phyloP scores from a whole-genome alignment of 140 eudicot genomes.

The Flaveria floridana region DNA sequence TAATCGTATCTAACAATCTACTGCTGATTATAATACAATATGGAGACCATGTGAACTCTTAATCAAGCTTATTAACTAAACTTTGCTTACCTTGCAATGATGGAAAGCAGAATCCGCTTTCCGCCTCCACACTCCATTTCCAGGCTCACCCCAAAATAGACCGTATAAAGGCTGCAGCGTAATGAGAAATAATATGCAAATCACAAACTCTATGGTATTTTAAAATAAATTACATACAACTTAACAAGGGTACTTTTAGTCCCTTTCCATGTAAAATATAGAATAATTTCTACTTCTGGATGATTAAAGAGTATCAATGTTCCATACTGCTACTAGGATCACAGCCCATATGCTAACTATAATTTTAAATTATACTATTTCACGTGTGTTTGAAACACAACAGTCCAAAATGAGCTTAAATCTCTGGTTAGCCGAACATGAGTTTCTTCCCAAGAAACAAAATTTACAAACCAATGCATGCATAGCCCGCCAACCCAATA shows the following conservation, averaged over 20 bases:
- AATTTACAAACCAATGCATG: background rate
- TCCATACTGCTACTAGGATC: background rate
- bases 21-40: too few relatives aligned
- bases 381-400: too few relatives aligned
- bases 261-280: background rate
- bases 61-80: constrained; percentile 12
- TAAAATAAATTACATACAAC: background rate
- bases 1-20: background rate
- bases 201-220: background rate
- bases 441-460: background rate
- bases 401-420: background rate
- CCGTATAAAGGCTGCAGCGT: constrained; percentile 74
- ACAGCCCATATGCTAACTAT: too few relatives aligned
- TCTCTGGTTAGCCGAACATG: background rate
- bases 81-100: constrained; percentile 54
- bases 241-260: background rate
- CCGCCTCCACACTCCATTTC: constrained; percentile 83
- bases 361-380: too few relatives aligned
- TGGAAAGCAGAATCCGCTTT: constrained; percentile 81
- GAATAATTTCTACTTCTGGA: background rate
- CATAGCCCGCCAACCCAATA: background rate
- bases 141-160: constrained; percentile 75
- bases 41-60: background rate
- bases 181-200: constrained; percentile 12
- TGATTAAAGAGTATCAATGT: background rate